A percentile compares a stretch with the other conserved stretches of the same genome.
Conservation (phyloP, 1,284 basidiomycete species). For the Puccinia horiana region DNA sequence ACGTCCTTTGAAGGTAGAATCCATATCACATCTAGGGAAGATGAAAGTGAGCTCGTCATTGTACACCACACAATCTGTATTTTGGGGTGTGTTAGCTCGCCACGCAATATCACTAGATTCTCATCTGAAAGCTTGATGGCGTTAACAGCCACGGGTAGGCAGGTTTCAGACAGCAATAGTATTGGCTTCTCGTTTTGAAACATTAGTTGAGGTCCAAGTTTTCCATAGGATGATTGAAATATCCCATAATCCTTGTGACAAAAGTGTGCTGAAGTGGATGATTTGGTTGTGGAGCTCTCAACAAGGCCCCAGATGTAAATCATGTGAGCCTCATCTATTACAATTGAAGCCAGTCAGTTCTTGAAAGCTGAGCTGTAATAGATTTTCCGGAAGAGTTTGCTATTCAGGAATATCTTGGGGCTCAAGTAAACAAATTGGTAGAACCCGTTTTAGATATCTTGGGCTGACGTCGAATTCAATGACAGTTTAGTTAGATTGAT, state of each 20-base stretch:
- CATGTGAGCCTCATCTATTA: constrained; percentile 1
- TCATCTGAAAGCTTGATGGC: background rate
- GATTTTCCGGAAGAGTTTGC: background rate
- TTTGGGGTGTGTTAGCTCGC: background rate
- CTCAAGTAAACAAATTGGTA: constrained; percentile 12
- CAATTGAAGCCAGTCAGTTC: background rate
- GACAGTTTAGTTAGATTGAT: background rate
- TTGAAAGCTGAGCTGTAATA: background rate
- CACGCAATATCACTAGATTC: background rate
- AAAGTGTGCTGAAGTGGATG: background rate
- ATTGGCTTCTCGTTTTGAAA: background rate
- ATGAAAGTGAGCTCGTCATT: background rate
- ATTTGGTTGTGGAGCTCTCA: background rate
- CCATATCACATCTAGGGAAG: background rate
- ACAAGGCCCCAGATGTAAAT: constrained; percentile 20
- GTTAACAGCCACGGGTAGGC: constrained; percentile 5
- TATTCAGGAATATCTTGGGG: constrained; percentile 13
- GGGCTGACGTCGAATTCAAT: background rate
- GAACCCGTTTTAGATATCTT: background rate
- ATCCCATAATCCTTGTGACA: background rate
- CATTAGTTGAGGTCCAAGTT: background rate
- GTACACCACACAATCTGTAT: background rate
- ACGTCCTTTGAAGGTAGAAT: background rate
- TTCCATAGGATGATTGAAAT: constrained; percentile 4
- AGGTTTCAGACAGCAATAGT: constrained; percentile 3